Conservation (phyloP, 2,329 filamentous ascomycete genomes). For the Cephalotrichum gorgonifer region DNA sequence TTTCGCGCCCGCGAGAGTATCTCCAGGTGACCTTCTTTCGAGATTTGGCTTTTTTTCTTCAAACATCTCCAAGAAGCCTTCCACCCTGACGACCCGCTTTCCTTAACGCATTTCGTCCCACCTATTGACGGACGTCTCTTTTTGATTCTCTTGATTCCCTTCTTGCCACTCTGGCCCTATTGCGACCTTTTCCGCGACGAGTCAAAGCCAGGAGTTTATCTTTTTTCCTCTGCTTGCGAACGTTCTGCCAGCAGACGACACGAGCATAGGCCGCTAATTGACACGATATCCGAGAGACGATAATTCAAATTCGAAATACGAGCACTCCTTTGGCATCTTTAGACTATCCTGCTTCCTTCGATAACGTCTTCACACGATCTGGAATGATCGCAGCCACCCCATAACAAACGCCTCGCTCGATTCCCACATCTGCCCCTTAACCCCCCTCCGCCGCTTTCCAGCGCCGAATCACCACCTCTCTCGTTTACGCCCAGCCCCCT, state of each 20-base stretch:
- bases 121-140: neutral
- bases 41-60: constrained; percentile 1
- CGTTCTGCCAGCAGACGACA: neutral
- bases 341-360: neutral
- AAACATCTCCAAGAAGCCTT: neutral
- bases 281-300: neutral
- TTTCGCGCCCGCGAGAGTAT: neutral
- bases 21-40: neutral
- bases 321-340: neutral
- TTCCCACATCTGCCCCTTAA: neutral
- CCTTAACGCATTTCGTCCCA: neutral
- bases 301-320: neutral
- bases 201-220: neutral
- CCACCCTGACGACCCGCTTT: neutral
- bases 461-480: neutral
- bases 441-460: neutral
- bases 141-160: neutral
- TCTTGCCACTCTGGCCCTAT: neutral
- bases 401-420: neutral
- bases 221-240: neutral
- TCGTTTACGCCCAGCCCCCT: neutral
- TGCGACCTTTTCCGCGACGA: neutral
- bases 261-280: neutral
- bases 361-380: neutral
- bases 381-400: neutral